These are phyloP conservation scores for Stachybotrys echinatus DNA, from an alignment of 2,329 filamentous ascomycete species.

Conservation along the genomic window DNA sequence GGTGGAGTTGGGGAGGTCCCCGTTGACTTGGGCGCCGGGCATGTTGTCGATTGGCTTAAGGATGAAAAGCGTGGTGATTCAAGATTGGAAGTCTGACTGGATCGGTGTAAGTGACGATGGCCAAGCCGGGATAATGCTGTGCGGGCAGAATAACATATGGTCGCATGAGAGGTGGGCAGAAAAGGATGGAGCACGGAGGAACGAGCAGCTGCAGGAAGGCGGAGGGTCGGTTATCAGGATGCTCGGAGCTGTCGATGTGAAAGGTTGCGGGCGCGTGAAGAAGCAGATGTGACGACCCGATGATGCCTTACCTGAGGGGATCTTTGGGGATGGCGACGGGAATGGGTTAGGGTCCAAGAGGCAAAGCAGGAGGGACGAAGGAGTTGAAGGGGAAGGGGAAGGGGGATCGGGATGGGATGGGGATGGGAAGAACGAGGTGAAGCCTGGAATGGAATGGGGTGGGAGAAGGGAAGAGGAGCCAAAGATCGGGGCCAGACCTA, in stretches of 20 bases:
- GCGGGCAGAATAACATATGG: too few relatives aligned
- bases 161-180: too few relatives aligned
- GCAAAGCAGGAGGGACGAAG: constrained; percentile 16
- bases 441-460: neutral
- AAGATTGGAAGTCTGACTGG: constrained; percentile 5
- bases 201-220: too few relatives aligned
- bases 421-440: neutral
- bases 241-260: too few relatives aligned
- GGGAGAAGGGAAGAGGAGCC: too few relatives aligned
- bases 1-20: constrained; percentile 38
- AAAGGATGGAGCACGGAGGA: too few relatives aligned
- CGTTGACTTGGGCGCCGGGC: constrained; percentile 42
- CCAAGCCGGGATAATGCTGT: too few relatives aligned
- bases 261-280: too few relatives aligned
- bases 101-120: too few relatives aligned
- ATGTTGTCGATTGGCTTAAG: constrained; percentile 16
- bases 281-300: too few relatives aligned
- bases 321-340: constrained; percentile 4
- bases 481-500: too few relatives aligned
- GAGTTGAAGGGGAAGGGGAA: constrained; percentile 12
- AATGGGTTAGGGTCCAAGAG: constrained; percentile 6
- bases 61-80: constrained; percentile 1
- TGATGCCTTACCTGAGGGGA: too few relatives aligned
- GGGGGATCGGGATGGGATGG: constrained; percentile 3
- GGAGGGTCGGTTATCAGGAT: neutral